Conservation (phyloP, 352 stramenopile species). For the Globisporangium uncinulatum region DNA sequence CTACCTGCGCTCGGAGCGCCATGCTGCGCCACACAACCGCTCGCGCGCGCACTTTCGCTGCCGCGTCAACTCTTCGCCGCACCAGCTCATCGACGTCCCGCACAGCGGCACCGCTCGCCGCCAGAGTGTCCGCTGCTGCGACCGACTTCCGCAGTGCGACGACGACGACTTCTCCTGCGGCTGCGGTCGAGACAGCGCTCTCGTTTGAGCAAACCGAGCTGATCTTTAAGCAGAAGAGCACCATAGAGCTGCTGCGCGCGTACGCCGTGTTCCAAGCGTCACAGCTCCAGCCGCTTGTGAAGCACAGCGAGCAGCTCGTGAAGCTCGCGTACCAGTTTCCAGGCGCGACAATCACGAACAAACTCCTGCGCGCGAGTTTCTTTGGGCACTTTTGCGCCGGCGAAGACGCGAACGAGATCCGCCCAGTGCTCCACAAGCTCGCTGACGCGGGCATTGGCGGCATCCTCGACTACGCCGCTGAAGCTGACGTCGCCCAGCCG, state of each 20-base stretch:
- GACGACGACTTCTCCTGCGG: constrained; percentile 61
- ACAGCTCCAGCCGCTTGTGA: constrained; percentile 80
- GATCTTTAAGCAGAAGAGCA: constrained; percentile 83
- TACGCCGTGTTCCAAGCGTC: constrained; percentile 87
- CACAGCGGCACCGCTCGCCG: constrained; percentile 6
- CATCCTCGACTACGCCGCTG: constrained; percentile 98
- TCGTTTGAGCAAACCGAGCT: constrained; percentile 77
- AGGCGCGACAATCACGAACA: constrained; percentile 83
- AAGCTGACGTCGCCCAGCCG: constrained; percentile 86
- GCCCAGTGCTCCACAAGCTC: constrained; percentile 73
- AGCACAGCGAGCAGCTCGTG: constrained; percentile 85
- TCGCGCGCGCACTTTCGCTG: background rate
- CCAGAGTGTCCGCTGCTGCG: constrained; percentile 7
- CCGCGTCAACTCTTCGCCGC: constrained; percentile 3
- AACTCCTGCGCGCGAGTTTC: constrained; percentile 90
- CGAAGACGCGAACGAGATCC: constrained; percentile 83
- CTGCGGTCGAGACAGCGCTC: constrained; percentile 17
- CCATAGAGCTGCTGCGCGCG: constrained; percentile 78
- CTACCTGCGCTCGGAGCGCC: background rate
- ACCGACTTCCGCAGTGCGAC: constrained; percentile 6
- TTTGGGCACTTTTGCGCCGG: constrained; percentile 98
- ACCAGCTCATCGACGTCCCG: constrained; percentile 14
- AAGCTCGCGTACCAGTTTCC: constrained; percentile 77
- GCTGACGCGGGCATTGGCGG: constrained; percentile 81
- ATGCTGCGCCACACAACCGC: constrained; percentile 13